Evolutionary conservation across 1,284 basidiomycete genomes (phyloP).

Genomic region (Trametes sp.): DNA sequence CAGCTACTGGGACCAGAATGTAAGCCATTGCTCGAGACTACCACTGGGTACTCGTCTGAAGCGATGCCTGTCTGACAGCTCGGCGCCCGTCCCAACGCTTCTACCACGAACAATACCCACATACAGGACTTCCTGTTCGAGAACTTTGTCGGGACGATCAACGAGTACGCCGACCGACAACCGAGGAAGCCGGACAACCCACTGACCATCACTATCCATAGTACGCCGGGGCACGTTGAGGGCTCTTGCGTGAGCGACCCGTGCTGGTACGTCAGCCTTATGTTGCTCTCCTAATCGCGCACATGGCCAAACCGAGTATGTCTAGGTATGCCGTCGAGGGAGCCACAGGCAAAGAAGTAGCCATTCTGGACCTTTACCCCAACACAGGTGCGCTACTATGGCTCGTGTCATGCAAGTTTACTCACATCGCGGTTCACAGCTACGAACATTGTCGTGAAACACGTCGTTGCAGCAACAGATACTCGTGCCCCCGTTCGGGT

Average conservation of each 20-base stretch:
- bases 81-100: conserved; percentile 55
- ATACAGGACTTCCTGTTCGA: conserved; percentile 64
- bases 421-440: conserved; percentile 38
- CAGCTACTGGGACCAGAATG: conserved; percentile 69
- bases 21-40: conserved; percentile 33
- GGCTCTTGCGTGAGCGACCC: conserved; percentile 64
- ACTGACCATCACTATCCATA: conserved; percentile 27
- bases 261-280: conserved; percentile 53
- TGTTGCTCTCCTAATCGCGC: not conserved
- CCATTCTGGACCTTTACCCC: conserved; percentile 64
- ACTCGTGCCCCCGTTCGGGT: conserved; percentile 52
- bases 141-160: conserved; percentile 58
- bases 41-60: not conserved
- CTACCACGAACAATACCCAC: conserved; percentile 58
- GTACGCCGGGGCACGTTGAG: conserved; percentile 57
- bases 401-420: not conserved
- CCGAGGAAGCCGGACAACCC: not conserved
- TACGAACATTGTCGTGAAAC: conserved; percentile 56
- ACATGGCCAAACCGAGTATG: no score
- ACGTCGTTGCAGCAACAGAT: conserved; percentile 54
- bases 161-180: conserved; percentile 52
- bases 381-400: conserved; percentile 48
- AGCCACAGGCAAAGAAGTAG: conserved; percentile 65
- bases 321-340: conserved; percentile 53
- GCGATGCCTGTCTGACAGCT: conserved; percentile 6